A percentile compares a stretch with the other conserved stretches of the same genome.
Evolutionary conservation across 2,329 filamentous ascomycete species (phyloP).

Genomic region (Tolypocladium ovalisporum): DNA sequence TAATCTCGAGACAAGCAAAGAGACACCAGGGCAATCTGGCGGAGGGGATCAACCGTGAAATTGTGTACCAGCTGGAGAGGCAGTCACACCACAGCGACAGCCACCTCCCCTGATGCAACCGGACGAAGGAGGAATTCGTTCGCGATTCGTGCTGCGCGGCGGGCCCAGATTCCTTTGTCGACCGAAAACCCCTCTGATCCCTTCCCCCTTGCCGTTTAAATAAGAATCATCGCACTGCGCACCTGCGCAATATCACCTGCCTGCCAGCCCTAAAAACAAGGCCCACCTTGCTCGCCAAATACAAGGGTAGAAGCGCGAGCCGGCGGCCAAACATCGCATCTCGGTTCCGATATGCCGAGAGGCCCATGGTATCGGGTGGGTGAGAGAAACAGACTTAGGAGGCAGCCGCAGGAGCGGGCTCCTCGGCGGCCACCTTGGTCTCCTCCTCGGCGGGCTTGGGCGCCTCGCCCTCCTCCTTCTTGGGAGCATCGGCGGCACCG

Average conservation of each 20-base stretch:
- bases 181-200: slow-evolving; percentile 25
- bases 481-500: slow-evolving; percentile 30
- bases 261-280: slow-evolving; percentile 21
- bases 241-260: slow-evolving; percentile 21
- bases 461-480: slow-evolving; percentile 51
- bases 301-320: slow-evolving; percentile 7
- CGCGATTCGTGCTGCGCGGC: slow-evolving; percentile 18
- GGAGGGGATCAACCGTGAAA: slow-evolving; percentile 1
- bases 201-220: slow-evolving; percentile 20
- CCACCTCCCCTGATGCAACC: slow-evolving; percentile 12
- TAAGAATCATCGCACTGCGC: slow-evolving; percentile 23
- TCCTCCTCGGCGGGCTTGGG: slow-evolving; percentile 30
- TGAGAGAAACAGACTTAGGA: slow-evolving; percentile 33
- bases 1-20: slow-evolving; percentile 6
- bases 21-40: slow-evolving; percentile 2
- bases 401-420: slow-evolving; percentile 33
- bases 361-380: slow-evolving; percentile 25
- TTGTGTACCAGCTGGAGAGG: slow-evolving; percentile 15
- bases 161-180: slow-evolving; percentile 22
- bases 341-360: slow-evolving; percentile 25
- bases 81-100: slow-evolving; percentile 9
- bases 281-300: slow-evolving; percentile 12
- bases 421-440: slow-evolving; percentile 27
- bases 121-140: slow-evolving; percentile 14
- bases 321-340: slow-evolving; percentile 18